A percentile compares a stretch with the other conserved stretches of the same genome.
phyloP scores from a whole-genome alignment of 768 basidiomycete species.

The Rhodotorula babjevae region DNA sequence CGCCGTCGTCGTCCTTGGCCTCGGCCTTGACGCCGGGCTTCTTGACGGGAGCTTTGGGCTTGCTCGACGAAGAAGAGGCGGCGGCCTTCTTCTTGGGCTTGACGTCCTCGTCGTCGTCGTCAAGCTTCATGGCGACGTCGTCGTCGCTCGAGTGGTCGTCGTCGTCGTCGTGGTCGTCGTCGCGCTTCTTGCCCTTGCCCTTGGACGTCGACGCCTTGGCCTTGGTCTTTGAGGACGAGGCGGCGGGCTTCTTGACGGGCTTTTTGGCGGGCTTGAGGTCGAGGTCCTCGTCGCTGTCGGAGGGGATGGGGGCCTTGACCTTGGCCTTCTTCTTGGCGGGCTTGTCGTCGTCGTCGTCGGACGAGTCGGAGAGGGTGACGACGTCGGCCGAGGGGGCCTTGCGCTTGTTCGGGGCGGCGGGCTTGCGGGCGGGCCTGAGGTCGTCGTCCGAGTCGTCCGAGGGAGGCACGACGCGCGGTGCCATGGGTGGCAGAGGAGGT shows the following conservation, averaged over 20 bases:
- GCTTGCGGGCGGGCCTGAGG: background rate
- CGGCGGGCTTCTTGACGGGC: background rate
- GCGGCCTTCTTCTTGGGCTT: conserved; percentile 12
- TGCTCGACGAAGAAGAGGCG: conserved; percentile 3
- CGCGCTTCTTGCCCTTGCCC: background rate
- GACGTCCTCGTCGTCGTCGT: conserved; percentile 28
- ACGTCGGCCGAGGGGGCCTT: conserved; percentile 5
- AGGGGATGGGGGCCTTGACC: too few relatives aligned
- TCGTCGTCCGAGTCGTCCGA: background rate
- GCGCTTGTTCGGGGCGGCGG: conserved; percentile 9
- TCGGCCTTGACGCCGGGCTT: background rate
- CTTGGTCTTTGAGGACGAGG: background rate
- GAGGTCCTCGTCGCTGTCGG: background rate
- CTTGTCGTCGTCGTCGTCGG: background rate
- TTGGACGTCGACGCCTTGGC: too few relatives aligned
- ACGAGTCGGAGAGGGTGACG: too few relatives aligned
- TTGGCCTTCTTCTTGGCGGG: background rate
- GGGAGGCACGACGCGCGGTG: background rate
- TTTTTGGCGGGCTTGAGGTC: background rate
- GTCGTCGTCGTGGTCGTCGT: background rate
- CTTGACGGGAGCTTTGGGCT: conserved; percentile 10
- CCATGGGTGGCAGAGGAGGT: background rate
- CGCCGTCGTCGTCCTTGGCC: conserved; percentile 34
- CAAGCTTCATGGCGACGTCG: background rate
- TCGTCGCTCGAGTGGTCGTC: background rate